Percentiles rank a stretch among this genome's conserved stretches.
These are phyloP conservation scores for Scopulariopsis brevicaulis DNA, from an alignment of 2,329 filamentous ascomycete species.

Conservation along the genomic window DNA sequence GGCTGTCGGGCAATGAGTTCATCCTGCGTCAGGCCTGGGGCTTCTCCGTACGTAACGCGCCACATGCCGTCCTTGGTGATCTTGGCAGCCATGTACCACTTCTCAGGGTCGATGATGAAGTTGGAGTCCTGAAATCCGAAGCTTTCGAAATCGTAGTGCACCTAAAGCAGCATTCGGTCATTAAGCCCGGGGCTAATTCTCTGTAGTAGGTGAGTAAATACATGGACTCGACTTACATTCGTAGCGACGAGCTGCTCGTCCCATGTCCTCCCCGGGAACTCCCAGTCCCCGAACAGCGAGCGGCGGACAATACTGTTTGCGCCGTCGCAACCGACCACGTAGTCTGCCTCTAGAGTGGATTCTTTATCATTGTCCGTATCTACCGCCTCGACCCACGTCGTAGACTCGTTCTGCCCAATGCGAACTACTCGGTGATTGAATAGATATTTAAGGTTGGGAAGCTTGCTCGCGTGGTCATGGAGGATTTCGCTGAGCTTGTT, in stretches of 20 bases:
- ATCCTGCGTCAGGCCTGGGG: slow-evolving; percentile 29
- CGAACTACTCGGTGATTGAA: slow-evolving; percentile 35
- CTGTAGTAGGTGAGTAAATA: not conserved
- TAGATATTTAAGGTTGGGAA: slow-evolving; percentile 21
- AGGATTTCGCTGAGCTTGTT: slow-evolving; percentile 30
- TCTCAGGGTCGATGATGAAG: slow-evolving; percentile 49
- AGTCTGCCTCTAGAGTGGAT: slow-evolving; percentile 32
- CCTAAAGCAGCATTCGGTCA: slow-evolving; percentile 21
- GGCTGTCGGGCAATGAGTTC: slow-evolving; percentile 15
- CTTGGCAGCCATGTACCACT: slow-evolving; percentile 51
- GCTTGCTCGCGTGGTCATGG: slow-evolving; percentile 24
- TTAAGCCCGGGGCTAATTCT: slow-evolving; percentile 5
- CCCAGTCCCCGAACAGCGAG: slow-evolving; percentile 35
- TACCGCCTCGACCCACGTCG: slow-evolving; percentile 29
- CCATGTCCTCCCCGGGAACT: slow-evolving; percentile 49
- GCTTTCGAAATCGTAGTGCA: slow-evolving; percentile 49
- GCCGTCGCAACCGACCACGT: slow-evolving; percentile 45
- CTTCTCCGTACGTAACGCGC: slow-evolving; percentile 53
- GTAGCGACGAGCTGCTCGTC: slow-evolving; percentile 50
- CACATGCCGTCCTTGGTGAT: slow-evolving; percentile 49
- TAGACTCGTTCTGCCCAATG: slow-evolving; percentile 31
- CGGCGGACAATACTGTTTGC: slow-evolving; percentile 35
- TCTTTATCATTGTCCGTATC: slow-evolving; percentile 23
- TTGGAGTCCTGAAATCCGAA: slow-evolving; percentile 44
- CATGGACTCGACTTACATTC: slow-evolving; percentile 30